phyloP scores from a whole-genome alignment of 345 rosid genomes.

The Salix udensis region DNA sequence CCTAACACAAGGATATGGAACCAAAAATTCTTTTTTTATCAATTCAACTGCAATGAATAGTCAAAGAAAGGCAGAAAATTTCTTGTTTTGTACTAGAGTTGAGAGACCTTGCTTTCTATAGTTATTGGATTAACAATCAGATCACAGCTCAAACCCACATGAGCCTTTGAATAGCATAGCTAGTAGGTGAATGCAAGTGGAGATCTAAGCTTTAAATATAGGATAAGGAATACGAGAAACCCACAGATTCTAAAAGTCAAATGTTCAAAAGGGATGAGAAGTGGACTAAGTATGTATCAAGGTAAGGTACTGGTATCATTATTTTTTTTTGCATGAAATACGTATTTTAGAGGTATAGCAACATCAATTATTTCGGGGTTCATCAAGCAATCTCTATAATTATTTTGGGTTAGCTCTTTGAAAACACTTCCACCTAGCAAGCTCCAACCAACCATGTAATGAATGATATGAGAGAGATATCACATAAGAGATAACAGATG shows the following conservation, averaged over 20 bases:
- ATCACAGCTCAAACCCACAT: constrained; percentile 32
- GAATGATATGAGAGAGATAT: too few species aligned
- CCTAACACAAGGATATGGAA: constrained; percentile 8
- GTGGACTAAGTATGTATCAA: background rate
- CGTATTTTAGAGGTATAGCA: background rate
- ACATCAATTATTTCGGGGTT: background rate
- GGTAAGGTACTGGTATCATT: background rate
- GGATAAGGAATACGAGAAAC: background rate
- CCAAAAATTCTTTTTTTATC: background rate
- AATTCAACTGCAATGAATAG: constrained; percentile 5
- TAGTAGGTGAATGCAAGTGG: background rate
- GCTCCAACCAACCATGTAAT: too few species aligned
- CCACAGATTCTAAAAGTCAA: background rate
- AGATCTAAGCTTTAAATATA: background rate
- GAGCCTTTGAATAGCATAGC: constrained; percentile 2
- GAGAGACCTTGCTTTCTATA: background rate
- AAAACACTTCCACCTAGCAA: too few species aligned
- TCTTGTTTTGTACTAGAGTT: background rate
- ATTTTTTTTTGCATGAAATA: background rate
- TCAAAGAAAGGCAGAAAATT: constrained; percentile 4
- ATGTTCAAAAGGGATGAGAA: background rate
- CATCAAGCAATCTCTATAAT: background rate
- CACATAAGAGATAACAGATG: too few species aligned
- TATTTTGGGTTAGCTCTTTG: too few species aligned
- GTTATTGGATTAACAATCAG: constrained; percentile 4